Base-by-base conservation (phyloP, 352 stramenopile genomes). In the Pelagophyceae sp. region DNA sequence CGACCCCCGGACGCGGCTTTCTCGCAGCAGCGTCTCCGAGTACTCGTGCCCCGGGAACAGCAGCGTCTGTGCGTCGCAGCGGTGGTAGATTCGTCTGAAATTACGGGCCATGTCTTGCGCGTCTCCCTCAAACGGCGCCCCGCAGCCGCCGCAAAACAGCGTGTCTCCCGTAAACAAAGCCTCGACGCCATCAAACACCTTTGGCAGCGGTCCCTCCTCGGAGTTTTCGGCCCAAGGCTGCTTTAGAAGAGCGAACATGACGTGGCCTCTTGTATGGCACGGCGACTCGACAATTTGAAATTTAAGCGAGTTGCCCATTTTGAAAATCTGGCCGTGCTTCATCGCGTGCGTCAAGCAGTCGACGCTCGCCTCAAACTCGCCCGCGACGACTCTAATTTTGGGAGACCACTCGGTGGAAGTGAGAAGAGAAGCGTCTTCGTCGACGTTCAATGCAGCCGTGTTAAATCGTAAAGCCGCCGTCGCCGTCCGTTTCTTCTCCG, bases 41-140 rank as follows among this genome's bases (percentile, higher is more conserved):
- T 74, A 74, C 67, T 74, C 67, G 67, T 74, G 67, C 23, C 67
- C 67, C 33, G 67, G 67, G 38, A 74, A 74, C 11, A 74, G 38
- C 2, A 74, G 38, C 33, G 33, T 54, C 35, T 5, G 1, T 33
- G 11, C 67, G 38, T 31, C 35, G 38, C 67, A 74, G 1, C 67
- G 33, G 29, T 74, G 67, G 11, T 54, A 74, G 23, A 74, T 58
- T 2, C 2, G 15, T 37, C 67, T 33, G 67, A 74, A 74, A 37
- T 74, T 74, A 0, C 2, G 2, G 35, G 67, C 67, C 17, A 74
- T 37, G 67, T 74, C 35, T 23, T 5, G 11, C 11, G 67, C 20
- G 2, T 29, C 20, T 11, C 67, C 67, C 38, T 74, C 67, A 37
- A 74, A 74, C 15, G 67, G 67, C 35, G 67, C 67, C 35, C 67